These are phyloP conservation scores for Penicillium psychrosexuale DNA, from an alignment of 2,329 filamentous ascomycete species.

Conservation along the genomic window DNA sequence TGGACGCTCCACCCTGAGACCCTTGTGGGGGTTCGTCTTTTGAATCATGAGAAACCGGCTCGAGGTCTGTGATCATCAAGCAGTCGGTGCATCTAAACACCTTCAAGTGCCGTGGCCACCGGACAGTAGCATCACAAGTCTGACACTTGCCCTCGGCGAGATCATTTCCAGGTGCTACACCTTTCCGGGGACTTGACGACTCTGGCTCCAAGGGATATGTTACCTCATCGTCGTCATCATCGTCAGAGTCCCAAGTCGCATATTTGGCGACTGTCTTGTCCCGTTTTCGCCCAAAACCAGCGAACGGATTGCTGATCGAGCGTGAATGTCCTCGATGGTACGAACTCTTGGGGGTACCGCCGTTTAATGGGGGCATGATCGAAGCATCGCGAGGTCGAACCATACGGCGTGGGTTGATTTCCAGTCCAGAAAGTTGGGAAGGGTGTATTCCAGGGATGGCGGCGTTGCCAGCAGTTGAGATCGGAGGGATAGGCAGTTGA, in stretches of 20 bases:
- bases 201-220: constrained; percentile 33
- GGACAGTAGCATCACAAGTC: constrained; percentile 76
- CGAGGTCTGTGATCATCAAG: constrained; percentile 77
- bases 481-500: constrained; percentile 30
- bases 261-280: constrained; percentile 51
- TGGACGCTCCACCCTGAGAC: not conserved
- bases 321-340: constrained; percentile 51
- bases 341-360: constrained; percentile 14
- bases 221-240: constrained; percentile 39
- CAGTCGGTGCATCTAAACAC: constrained; percentile 82
- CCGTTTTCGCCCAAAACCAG: constrained; percentile 49
- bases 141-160: constrained; percentile 73
- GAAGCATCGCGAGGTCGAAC: constrained; percentile 27
- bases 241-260: constrained; percentile 46
- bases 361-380: constrained; percentile 22
- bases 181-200: constrained; percentile 42
- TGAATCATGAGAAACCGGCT: constrained; percentile 38
- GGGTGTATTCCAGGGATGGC: constrained; percentile 18
- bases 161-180: constrained; percentile 50
- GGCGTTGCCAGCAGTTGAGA: constrained; percentile 20
- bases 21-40: constrained; percentile 9
- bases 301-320: constrained; percentile 77
- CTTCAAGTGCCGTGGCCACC: constrained; percentile 70
- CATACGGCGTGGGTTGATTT: constrained; percentile 20
- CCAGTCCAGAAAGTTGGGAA: constrained; percentile 16